These are phyloP conservation scores for Zizania latifolia DNA, from an alignment of 176 grass and related monocot genomes.

Conservation along the genomic window DNA sequence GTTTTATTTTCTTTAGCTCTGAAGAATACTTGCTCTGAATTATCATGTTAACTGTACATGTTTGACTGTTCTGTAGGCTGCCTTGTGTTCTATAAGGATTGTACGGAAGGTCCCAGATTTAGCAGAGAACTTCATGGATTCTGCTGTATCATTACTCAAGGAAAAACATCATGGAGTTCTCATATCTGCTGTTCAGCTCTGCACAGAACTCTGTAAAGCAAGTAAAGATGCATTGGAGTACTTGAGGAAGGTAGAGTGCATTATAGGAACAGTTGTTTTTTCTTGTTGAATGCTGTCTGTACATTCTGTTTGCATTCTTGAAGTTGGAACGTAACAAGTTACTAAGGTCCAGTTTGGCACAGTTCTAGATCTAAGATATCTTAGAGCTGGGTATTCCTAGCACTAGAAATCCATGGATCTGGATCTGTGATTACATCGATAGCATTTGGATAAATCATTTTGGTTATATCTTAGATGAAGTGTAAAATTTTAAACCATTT, in stretches of 20 bases:
- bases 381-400: too few relatives aligned
- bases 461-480: too few relatives aligned
- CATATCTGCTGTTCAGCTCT: constrained; percentile 87
- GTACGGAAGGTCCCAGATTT: constrained; percentile 95
- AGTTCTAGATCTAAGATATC: too few relatives aligned
- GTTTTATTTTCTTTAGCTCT: constrained; percentile 1
- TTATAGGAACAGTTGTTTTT: not conserved
- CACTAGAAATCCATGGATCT: too few relatives aligned
- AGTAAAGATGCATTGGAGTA: constrained; percentile 74
- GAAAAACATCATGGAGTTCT: constrained; percentile 97
- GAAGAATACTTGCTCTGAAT: not conserved
- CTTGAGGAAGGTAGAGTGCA: constrained; percentile 69
- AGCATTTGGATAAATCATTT: too few relatives aligned
- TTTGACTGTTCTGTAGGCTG: constrained; percentile 57
- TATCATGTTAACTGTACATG: constrained; percentile 15
- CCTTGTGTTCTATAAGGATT: constrained; percentile 90
- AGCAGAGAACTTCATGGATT: constrained; percentile 78
- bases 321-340: not conserved
- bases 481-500: too few relatives aligned
- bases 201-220: constrained; percentile 90
- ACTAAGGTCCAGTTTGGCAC: too few relatives aligned
- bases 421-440: too few relatives aligned
- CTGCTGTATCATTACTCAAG: constrained; percentile 75
- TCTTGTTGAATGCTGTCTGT: not conserved
- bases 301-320: not conserved